Conservation (phyloP, 2,329 filamentous ascomycete species). For the Rhinocladiella mackenziei region DNA sequence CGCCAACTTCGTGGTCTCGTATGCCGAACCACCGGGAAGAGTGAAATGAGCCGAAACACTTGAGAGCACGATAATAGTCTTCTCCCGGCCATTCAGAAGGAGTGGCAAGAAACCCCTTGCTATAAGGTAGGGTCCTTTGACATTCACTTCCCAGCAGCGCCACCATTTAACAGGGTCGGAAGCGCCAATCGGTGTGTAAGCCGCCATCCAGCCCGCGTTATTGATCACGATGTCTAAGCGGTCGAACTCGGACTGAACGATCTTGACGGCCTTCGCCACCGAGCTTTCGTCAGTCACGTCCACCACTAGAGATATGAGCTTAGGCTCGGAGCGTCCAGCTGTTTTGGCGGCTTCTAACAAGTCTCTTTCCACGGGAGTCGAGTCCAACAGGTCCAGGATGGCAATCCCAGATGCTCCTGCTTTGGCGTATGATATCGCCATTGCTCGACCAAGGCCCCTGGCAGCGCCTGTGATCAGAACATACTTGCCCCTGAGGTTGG, state of each 20-base stretch:
- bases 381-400: conserved; percentile 49
- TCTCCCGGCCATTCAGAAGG: conserved; percentile 30
- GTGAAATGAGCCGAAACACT: conserved; percentile 40
- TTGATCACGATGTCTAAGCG: conserved; percentile 29
- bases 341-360: conserved; percentile 38
- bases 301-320: conserved; percentile 42
- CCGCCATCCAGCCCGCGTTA: conserved; percentile 24
- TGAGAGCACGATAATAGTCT: conserved; percentile 37
- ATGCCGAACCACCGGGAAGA: conserved; percentile 39
- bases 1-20: conserved; percentile 47
- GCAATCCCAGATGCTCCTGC: conserved; percentile 46
- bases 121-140: conserved; percentile 41
- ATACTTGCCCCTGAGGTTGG: conserved; percentile 33
- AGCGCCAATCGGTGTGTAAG: conserved; percentile 30
- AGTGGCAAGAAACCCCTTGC: conserved; percentile 32
- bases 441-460: conserved; percentile 36
- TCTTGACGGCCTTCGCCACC: conserved; percentile 36
- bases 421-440: conserved; percentile 33
- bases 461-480: conserved; percentile 39
- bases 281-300: conserved; percentile 42
- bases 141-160: conserved; percentile 49
- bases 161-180: conserved; percentile 42
- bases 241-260: conserved; percentile 34
- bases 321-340: conserved; percentile 36
- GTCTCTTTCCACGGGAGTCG: conserved; percentile 37